phyloP scores from a whole-genome alignment of 169 alveolate species.

The Plasmodium berghei region DNA sequence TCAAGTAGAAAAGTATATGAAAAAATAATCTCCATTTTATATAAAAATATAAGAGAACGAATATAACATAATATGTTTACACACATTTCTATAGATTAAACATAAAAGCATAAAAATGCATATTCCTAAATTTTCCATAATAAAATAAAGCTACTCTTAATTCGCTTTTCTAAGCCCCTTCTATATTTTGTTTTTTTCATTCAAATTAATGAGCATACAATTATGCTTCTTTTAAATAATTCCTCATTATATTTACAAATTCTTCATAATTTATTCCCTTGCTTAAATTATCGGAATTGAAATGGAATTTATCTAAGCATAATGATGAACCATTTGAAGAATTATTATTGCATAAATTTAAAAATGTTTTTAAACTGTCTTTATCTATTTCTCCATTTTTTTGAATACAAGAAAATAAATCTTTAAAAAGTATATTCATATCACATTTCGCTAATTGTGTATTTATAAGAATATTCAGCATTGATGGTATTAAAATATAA shows the following conservation, averaged over 20 bases:
- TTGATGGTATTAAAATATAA: conserved; percentile 51
- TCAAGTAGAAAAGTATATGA: too few relatives aligned
- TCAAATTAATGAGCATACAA: too few relatives aligned
- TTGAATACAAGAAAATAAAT: conserved; percentile 35
- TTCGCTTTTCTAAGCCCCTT: too few relatives aligned
- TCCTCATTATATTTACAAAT: conserved; percentile 44
- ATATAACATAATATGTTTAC: too few relatives aligned
- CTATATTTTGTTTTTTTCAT: too few relatives aligned
- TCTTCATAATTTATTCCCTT: conserved; percentile 14
- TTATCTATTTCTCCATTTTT: conserved; percentile 37
- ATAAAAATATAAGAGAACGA: too few relatives aligned
- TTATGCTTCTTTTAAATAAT: conserved; percentile 18
- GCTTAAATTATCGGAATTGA: conserved; percentile 5
- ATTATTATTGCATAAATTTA: conserved; percentile 35
- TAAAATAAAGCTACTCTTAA: too few relatives aligned
- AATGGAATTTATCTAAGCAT: conserved; percentile 32
- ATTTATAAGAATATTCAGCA: conserved; percentile 58
- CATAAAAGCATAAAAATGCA: too few relatives aligned
- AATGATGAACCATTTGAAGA: conserved; percentile 27
- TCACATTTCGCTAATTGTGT: conserved; percentile 46
- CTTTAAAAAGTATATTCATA: conserved; percentile 44
- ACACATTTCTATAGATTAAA: too few relatives aligned
- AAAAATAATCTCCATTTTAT: too few relatives aligned
- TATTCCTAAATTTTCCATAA: too few relatives aligned
- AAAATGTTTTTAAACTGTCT: conserved; percentile 30